phyloP scores from a whole-genome alignment of 345 rosid genomes.

The Luvunga scandens region DNA sequence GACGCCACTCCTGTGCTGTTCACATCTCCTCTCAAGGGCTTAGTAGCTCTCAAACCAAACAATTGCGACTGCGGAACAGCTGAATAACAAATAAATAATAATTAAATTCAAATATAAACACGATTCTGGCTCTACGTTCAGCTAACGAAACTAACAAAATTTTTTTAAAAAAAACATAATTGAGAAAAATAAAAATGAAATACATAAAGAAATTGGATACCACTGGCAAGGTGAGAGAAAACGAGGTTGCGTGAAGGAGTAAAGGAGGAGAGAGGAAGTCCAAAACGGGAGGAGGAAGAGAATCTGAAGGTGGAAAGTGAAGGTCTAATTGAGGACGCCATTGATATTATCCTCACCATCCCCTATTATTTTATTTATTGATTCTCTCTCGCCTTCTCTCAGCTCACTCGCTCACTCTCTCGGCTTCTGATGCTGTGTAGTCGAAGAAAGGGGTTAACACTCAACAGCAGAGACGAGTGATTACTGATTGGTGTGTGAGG shows the following conservation, averaged over 20 bases:
- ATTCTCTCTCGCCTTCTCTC: not conserved
- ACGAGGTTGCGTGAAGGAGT: conserved; percentile 41
- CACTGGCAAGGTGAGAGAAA: conserved; percentile 44
- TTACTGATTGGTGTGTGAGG: not conserved
- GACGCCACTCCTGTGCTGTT: conserved; percentile 40
- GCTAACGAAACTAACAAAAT: not conserved
- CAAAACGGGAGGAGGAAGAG: conserved; percentile 40
- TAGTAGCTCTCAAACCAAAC: conserved; percentile 44
- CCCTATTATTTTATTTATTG: not conserved
- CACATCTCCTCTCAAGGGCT: conserved; percentile 44
- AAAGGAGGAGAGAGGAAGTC: conserved; percentile 27
- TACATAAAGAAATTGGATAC: conserved; percentile 21
- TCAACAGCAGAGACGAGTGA: too few species aligned
- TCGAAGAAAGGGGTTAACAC: too few species aligned
- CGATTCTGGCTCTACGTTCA: not conserved
- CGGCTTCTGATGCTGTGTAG: too few species aligned
- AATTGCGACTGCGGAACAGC: conserved; percentile 58
- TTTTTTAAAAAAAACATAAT: not conserved
- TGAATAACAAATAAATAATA: conserved; percentile 22
- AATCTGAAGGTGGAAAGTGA: conserved; percentile 49
- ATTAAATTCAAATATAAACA: not conserved
- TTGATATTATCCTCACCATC: conserved; percentile 68
- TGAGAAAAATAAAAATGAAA: not conserved
- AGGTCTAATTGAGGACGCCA: conserved; percentile 82
- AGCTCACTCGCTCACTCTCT: not conserved